Evolutionary conservation across 164 flowering plant species (phyloP), one percentile per base, ranked within the genome.

Genomic region (Nymphaea colorata): DNA sequence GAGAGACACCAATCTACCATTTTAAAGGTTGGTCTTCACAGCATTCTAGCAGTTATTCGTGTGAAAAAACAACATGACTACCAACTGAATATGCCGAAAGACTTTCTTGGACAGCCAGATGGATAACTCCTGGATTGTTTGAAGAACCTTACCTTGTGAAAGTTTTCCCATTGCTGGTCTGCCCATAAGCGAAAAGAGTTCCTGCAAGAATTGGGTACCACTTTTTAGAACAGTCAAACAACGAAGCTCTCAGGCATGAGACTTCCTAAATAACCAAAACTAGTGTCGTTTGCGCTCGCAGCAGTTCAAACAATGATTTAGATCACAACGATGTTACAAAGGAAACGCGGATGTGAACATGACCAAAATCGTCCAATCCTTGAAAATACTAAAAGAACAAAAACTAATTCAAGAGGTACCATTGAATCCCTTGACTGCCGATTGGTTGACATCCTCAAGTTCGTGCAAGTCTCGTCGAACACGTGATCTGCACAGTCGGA

Each of bases 101-200:
- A 93, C 69, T 25, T 67, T 93, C 90, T 55, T 69, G 81, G n/a
- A 93, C 91, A 44, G 98, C 90, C 64, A 84, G 95, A 59, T 89
- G 96, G 51, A 93, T 93, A 66, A 93, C 93, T 62, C 98, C 98
- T 15, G 90, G 96, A 75, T 93, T 97, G 61, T 65, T 14, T 44
- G 65, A 59, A n/a, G 97, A 85, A 43, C 98, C 98, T 4, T 94
- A 84, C 97, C 91, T 94, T 2, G 98, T 94, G 73, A 89, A 82
- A 7, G 98, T 94, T 70, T 94, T 94, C 18, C 98, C 98, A 78
- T 97, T 94, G 98, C 36, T 25, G 36, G 36, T 94, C 79, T 94
- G 98, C 62, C 98, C 98, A 78, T 94, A 94, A 47, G 98, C 98
- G 79, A 94, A 91, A 43, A 90, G 96, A 67, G 97, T 93, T 2